phyloP scores from a whole-genome alignment of 2,329 filamentous ascomycete species.

The Samsoniella hepiali region DNA sequence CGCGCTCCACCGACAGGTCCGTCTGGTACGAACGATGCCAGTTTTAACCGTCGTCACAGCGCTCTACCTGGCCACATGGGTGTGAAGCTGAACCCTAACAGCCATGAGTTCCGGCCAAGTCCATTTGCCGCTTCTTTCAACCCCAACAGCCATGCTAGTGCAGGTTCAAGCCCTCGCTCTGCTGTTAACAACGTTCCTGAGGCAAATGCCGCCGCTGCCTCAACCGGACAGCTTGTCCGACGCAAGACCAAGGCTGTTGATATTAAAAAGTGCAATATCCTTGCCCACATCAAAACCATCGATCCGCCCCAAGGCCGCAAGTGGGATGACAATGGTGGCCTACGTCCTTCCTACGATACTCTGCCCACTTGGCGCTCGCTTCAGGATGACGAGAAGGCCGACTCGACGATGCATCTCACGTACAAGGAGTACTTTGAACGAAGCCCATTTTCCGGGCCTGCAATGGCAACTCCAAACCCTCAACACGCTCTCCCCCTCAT shows the following conservation, averaged over 20 bases:
- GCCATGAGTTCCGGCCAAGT: slow-evolving; percentile 80
- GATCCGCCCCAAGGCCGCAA: slow-evolving; percentile 53
- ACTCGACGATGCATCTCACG: slow-evolving; percentile 61
- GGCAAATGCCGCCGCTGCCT: slow-evolving; percentile 23
- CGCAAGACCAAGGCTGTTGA: slow-evolving; percentile 72
- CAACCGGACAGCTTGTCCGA: slow-evolving; percentile 54
- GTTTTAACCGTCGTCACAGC: slow-evolving; percentile 53
- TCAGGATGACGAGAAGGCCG: slow-evolving; percentile 66
- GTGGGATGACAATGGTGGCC: slow-evolving; percentile 74
- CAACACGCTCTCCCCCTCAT: slow-evolving; percentile 68
- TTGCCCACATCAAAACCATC: slow-evolving; percentile 53
- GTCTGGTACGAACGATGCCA: slow-evolving; percentile 51
- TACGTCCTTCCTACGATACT: slow-evolving; percentile 81
- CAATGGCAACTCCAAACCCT: slow-evolving; percentile 66
- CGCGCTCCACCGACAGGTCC: slow-evolving; percentile 74
- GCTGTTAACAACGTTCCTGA: slow-evolving; percentile 49
- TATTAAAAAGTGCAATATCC: slow-evolving; percentile 62
- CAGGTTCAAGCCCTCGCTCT: slow-evolving; percentile 69
- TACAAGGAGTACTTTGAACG: slow-evolving; percentile 80
- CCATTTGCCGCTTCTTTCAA: slow-evolving; percentile 78
- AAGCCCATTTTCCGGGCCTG: slow-evolving; percentile 51
- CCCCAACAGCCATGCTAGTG: slow-evolving; percentile 63
- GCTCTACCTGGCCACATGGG: slow-evolving; percentile 50
- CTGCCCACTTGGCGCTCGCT: slow-evolving; percentile 77
- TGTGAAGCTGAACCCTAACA: slow-evolving; percentile 62